phyloP scores from a whole-genome alignment of 805 yeast species.

The Clavispora asparagi region DNA sequence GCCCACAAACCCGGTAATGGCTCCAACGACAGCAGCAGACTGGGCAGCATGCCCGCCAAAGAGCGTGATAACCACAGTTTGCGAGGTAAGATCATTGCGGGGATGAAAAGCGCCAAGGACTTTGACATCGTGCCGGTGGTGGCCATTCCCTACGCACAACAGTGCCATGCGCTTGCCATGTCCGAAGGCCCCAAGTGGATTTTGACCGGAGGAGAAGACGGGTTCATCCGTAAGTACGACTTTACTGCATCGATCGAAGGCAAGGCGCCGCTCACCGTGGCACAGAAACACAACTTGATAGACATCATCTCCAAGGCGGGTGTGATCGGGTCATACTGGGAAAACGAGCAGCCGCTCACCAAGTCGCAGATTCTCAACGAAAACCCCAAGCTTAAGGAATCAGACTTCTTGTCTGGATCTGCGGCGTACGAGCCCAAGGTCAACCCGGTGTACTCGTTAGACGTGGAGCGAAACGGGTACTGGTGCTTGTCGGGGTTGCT shows the following conservation, averaged over 20 bases:
- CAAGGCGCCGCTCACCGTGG: constrained; percentile 77
- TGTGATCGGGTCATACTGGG: constrained; percentile 83
- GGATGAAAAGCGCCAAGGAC: constrained; percentile 47
- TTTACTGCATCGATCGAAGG: constrained; percentile 83
- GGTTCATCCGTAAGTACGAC: constrained; percentile 86
- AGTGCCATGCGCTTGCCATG: constrained; percentile 72
- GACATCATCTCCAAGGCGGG: constrained; percentile 87
- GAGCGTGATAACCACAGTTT: constrained; percentile 1
- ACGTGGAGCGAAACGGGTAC: constrained; percentile 72
- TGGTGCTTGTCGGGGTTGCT: constrained; percentile 82
- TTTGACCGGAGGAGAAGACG: constrained; percentile 95
- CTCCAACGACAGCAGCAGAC: background rate
- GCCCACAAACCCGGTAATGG: background rate
- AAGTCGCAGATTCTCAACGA: constrained; percentile 34
- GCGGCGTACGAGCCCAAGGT: constrained; percentile 51
- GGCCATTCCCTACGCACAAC: constrained; percentile 78
- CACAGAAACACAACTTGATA: constrained; percentile 83
- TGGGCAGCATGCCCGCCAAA: background rate
- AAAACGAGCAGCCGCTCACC: constrained; percentile 82
- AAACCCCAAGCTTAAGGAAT: constrained; percentile 33
- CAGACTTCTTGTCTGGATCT: constrained; percentile 33
- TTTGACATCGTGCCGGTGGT: constrained; percentile 79
- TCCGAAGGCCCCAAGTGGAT: constrained; percentile 81
- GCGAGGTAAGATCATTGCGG: constrained; percentile 27
- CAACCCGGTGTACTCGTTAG: constrained; percentile 86